Evolutionary conservation across 2,329 filamentous ascomycete genomes (phyloP), one percentile per base, ranked within the genome.

Genomic region (Aureobasidium sp.): DNA sequence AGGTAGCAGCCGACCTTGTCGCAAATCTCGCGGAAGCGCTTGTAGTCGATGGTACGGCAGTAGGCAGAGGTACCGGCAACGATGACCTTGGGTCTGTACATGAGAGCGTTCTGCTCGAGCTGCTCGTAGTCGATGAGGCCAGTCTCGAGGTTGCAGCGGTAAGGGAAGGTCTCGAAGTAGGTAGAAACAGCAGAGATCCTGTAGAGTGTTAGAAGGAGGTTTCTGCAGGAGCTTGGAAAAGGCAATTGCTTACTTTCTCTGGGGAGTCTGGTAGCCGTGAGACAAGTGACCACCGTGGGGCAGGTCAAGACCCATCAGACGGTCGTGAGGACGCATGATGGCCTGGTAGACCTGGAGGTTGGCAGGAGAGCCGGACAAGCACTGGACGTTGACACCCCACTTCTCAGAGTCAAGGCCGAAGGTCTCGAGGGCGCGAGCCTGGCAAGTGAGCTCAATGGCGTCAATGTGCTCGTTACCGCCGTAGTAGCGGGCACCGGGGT

Each of bases 331-430:
- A 74, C 90, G 90, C 85, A 97, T 95, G 73, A 99, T 86, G 70
- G 94, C 94, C 82, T 96, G 92, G 83, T 97, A 99, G 69, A 95
- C 91, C 83, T 97, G 91, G 69, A 99, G 82, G 80, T 99, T 99
- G 80, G 94, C 94, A 70, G 94, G 94, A 77, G 87, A 92, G 63
- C 89, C 89, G 41, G 57, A 61, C 22, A 57, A 51, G 62, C 89
- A 91, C 82, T 99, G 94, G 64, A 99, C 94, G 75, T 99, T 99
- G 80, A 99, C 94, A 75, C 94, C 94, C 94, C 94, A 99, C 82
- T 95, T 91, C 69, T 86, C 84, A 20, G 87, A 74, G 78, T 95
- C 89, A 68, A 96, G 80, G 74, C 90, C 84, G 83, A 97, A 99
- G 63, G 92, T 88, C 79, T 90, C 84, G 66, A 99, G 88, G 68